phyloP scores from a whole-genome alignment of 768 basidiomycete genomes.

The Tulasnella sp. region DNA sequence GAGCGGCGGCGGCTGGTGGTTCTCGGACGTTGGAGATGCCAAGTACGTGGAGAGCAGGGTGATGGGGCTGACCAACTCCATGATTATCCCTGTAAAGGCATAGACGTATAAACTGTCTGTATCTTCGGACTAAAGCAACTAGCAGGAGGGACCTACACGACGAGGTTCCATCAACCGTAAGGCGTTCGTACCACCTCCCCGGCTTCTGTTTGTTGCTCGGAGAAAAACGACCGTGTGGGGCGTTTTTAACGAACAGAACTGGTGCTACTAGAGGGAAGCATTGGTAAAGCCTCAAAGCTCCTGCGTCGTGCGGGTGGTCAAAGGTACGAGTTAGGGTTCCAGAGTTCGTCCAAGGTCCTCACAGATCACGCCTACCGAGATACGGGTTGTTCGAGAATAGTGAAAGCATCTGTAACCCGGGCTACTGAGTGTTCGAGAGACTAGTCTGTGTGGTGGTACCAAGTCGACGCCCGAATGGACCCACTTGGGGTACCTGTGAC shows the following conservation, averaged over 20 bases:
- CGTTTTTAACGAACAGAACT: background rate
- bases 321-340: too few species aligned
- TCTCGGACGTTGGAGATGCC: background rate
- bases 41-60: background rate
- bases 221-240: conserved; percentile 13
- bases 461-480: too few species aligned
- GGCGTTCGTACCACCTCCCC: background rate
- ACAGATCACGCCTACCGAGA: too few species aligned
- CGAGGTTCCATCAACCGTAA: background rate
- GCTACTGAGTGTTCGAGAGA: too few species aligned
- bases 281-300: background rate
- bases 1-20: background rate
- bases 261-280: background rate
- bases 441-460: too few species aligned
- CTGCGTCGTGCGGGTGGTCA: background rate
- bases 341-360: too few species aligned
- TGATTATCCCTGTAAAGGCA: background rate
- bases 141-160: background rate
- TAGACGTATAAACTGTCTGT: background rate
- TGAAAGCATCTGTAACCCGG: too few species aligned
- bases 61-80: conserved; percentile 16
- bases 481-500: too few species aligned
- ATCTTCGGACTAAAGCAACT: too few species aligned
- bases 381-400: too few species aligned
- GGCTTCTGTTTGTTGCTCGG: background rate